Evolutionary conservation across 2,329 filamentous ascomycete species (phyloP).

Genomic region (Nemania diffusa): DNA sequence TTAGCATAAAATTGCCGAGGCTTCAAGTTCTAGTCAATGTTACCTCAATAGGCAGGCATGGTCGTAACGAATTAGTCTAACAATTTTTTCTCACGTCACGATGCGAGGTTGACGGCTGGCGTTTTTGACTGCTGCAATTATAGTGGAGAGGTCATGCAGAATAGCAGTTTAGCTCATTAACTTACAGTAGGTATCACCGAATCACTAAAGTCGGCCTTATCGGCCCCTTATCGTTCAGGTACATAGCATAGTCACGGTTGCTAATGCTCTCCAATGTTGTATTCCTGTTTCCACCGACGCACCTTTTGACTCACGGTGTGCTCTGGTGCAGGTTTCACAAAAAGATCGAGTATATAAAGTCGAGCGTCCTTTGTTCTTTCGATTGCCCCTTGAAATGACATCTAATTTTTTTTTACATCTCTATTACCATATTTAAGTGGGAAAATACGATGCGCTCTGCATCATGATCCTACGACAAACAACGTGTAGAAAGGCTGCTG

Average conservation of each 20-base stretch:
- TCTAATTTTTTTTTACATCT: neutral
- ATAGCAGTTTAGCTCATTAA: neutral
- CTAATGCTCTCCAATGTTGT: conserved; percentile 10
- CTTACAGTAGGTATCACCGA: neutral
- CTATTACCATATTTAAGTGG: conserved; percentile 3
- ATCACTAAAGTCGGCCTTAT: conserved; percentile 19
- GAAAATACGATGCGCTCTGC: conserved; percentile 40
- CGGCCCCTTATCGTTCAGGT: conserved; percentile 20
- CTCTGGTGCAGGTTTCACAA: conserved; percentile 15
- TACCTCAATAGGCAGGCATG: neutral
- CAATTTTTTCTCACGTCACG: neutral
- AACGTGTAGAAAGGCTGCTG: conserved; percentile 54
- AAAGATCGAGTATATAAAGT: conserved; percentile 26
- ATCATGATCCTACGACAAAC: conserved; percentile 55
- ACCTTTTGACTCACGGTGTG: conserved; percentile 29
- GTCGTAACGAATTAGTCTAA: neutral
- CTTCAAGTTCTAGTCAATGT: conserved; percentile 21
- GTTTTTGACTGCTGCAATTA: neutral
- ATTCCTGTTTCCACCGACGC: conserved; percentile 25
- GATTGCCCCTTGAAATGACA: conserved; percentile 3
- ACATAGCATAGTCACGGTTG: conserved; percentile 1
- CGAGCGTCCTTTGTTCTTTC: neutral
- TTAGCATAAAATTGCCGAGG: conserved; percentile 14
- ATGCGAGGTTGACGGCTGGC: neutral
- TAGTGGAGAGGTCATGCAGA: conserved; percentile 12